phyloP scores from a whole-genome alignment of 179 eudicot species.

The Silene vulgaris region DNA sequence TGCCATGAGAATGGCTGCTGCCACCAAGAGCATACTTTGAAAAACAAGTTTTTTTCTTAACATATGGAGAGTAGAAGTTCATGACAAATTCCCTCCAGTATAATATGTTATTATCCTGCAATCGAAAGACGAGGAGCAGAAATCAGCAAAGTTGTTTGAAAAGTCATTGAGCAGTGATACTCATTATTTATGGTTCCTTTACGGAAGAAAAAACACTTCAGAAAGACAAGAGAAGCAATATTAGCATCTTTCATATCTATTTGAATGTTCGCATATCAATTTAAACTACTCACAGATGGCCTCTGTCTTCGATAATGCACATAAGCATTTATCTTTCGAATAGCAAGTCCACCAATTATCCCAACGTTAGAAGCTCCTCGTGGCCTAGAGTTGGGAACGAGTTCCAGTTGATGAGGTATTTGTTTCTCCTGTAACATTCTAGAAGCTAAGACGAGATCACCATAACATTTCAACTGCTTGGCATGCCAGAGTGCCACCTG shows the following conservation, averaged over 20 bases:
- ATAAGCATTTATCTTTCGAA: conserved; percentile 31
- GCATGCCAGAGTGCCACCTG: conserved; percentile 24
- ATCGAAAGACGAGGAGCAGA: neutral
- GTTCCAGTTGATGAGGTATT: conserved; percentile 23
- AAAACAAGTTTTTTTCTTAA: conserved; percentile 42
- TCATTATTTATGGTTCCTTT: no score
- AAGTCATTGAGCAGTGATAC: no score
- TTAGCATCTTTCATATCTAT: no score
- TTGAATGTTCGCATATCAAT: neutral
- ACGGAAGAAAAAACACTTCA: no score
- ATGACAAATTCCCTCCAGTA: conserved; percentile 41
- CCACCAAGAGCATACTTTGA: conserved; percentile 24
- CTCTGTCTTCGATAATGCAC: conserved; percentile 33
- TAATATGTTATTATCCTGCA: conserved; percentile 38
- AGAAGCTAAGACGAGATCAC: conserved; percentile 18
- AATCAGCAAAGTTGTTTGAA: neutral
- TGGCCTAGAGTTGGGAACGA: conserved; percentile 13
- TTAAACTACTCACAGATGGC: conserved; percentile 36
- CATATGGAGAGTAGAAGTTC: conserved; percentile 32
- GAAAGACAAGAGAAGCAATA: no score
- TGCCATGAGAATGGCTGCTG: conserved; percentile 24
- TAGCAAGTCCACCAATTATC: conserved; percentile 23
- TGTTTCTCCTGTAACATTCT: conserved; percentile 24
- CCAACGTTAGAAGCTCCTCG: neutral
- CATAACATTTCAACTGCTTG: conserved; percentile 20